phyloP scores from a whole-genome alignment of 2,329 filamentous ascomycete genomes.

The Trichocomaceae sp. region DNA sequence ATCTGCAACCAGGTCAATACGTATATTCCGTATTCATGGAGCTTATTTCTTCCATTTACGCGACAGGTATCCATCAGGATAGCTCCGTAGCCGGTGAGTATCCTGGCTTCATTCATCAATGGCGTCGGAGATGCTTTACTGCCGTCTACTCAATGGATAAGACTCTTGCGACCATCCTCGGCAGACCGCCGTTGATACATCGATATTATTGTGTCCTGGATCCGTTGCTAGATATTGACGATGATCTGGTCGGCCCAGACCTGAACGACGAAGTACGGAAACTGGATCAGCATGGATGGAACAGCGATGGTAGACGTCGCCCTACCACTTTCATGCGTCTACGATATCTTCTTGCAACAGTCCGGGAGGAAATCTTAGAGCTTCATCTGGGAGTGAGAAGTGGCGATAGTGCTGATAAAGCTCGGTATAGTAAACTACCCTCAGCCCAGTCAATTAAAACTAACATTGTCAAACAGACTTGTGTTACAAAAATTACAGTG shows the following conservation, averaged over 20 bases:
- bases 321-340: neutral
- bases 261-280: neutral
- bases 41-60: neutral
- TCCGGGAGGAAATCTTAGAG: constrained; percentile 1
- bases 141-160: neutral
- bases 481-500: neutral
- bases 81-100: neutral
- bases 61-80: neutral
- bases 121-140: neutral
- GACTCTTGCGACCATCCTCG: neutral
- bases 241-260: neutral
- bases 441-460: neutral
- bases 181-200: constrained; percentile 1
- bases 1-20: neutral
- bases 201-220: constrained; percentile 3
- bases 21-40: neutral
- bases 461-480: neutral
- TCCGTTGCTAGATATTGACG: neutral
- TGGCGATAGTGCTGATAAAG: neutral
- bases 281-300: constrained; percentile 1
- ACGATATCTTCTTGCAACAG: neutral
- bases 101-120: neutral
- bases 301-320: neutral
- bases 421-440: neutral
- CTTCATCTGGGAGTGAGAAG: neutral